Percentiles rank a stretch among this genome's conserved stretches.
Conservation (phyloP, 2,329 filamentous ascomycete species). For the Diplodia intermedia region DNA sequence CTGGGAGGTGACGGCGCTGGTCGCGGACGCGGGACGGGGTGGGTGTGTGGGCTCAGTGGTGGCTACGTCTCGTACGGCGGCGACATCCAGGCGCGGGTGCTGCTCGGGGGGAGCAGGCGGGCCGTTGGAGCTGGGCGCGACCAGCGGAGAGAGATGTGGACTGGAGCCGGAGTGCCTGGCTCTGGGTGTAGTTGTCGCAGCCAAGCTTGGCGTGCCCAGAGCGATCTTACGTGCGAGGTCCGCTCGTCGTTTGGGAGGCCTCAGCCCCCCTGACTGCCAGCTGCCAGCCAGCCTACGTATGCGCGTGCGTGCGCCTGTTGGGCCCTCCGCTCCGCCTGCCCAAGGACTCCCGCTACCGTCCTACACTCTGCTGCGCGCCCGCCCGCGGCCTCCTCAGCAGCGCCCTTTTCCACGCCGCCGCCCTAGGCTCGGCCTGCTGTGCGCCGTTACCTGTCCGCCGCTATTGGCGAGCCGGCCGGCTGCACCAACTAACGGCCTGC, state of each 20-base stretch:
- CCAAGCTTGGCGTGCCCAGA: slow-evolving; percentile 27
- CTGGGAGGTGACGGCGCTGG: slow-evolving; percentile 10
- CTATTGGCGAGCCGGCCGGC: slow-evolving; percentile 17
- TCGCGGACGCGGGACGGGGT: slow-evolving; percentile 11
- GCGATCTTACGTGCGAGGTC: slow-evolving; percentile 20
- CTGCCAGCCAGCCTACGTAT: slow-evolving; percentile 27
- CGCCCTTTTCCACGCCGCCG: background rate
- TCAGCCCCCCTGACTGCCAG: slow-evolving; percentile 23
- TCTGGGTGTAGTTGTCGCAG: slow-evolving; percentile 24
- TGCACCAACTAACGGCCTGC: background rate
- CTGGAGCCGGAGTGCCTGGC: slow-evolving; percentile 25
- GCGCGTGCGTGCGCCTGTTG: slow-evolving; percentile 26
- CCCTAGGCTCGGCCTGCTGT: slow-evolving; percentile 15
- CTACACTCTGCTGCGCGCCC: background rate
- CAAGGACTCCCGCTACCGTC: background rate
- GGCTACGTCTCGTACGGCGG: slow-evolving; percentile 23
- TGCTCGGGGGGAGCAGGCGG: slow-evolving; percentile 32
- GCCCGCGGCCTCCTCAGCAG: background rate
- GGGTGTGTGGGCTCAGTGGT: background rate
- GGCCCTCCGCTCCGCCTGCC: slow-evolving; percentile 29
- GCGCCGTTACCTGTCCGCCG: slow-evolving; percentile 29
- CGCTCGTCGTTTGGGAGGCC: slow-evolving; percentile 25
- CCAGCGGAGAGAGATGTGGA: slow-evolving; percentile 30
- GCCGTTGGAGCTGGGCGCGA: slow-evolving; percentile 31
- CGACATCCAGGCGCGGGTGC: slow-evolving; percentile 32